Percentiles rank a stretch among this genome's conserved stretches.
These are phyloP conservation scores for Haplosporangium gracile DNA, from an alignment of 192 early-diverging fungal species.

Conservation along the genomic window DNA sequence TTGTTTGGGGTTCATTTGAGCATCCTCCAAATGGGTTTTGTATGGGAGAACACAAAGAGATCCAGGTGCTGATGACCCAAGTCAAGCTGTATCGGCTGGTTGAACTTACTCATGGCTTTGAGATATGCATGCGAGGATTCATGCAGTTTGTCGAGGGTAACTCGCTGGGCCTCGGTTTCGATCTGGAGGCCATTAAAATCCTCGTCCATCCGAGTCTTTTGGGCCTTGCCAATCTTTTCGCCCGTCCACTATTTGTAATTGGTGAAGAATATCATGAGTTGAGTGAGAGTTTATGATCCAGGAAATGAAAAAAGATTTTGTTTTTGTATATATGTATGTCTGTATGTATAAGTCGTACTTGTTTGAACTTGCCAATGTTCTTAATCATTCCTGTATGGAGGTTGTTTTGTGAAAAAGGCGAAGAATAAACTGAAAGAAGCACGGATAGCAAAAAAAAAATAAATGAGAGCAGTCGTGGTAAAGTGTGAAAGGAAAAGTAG, in stretches of 20 bases:
- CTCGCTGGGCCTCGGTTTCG: constrained; percentile 17
- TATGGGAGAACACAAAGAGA: neutral
- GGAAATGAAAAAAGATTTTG: neutral
- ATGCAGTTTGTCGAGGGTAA: constrained; percentile 13
- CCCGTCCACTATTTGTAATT: constrained; percentile 19
- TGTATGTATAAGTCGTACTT: constrained; percentile 9
- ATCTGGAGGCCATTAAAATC: constrained; percentile 15
- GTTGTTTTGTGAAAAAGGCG: neutral
- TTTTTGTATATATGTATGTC: neutral
- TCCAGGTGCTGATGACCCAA: neutral
- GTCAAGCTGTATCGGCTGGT: neutral
- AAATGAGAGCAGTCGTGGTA: neutral
- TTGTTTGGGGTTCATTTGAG: neutral
- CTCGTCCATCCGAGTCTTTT: constrained; percentile 30
- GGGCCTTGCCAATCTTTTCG: constrained; percentile 35
- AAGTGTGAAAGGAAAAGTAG: constrained; percentile 2
- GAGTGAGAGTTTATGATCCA: neutral
- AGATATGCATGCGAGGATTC: constrained; percentile 18
- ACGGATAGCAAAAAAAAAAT: neutral
- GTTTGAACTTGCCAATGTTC: constrained; percentile 50
- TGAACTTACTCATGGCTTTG: constrained; percentile 31
- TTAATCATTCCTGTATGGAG: constrained; percentile 21
- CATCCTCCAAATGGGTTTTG: neutral
- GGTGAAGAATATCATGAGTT: neutral
- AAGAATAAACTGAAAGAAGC: neutral